phyloP scores from a whole-genome alignment of 352 stramenopile species.

The Halophytophthora polymorphica region DNA sequence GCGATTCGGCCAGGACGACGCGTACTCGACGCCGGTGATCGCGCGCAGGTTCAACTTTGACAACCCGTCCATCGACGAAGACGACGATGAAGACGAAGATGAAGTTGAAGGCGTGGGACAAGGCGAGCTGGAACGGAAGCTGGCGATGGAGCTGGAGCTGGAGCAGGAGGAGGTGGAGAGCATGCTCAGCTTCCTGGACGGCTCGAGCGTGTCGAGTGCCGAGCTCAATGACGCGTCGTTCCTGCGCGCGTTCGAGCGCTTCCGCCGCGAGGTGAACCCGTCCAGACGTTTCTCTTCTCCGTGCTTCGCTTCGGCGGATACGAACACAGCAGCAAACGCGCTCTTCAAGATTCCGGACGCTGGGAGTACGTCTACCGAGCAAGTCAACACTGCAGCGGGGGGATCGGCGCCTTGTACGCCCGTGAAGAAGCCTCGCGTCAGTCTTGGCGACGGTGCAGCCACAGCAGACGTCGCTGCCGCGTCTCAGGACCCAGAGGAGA shows the following conservation, averaged over 20 bases:
- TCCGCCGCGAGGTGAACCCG: slow-evolving; percentile 35
- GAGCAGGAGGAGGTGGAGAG: slow-evolving; percentile 28
- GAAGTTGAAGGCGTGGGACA: slow-evolving; percentile 2
- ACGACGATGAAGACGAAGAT: slow-evolving; percentile 24
- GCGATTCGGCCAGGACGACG: slow-evolving; percentile 35
- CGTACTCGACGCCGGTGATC: slow-evolving; percentile 58
- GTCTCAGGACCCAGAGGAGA: slow-evolving; percentile 1
- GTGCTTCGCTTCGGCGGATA: slow-evolving; percentile 1
- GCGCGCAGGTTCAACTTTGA: slow-evolving; percentile 62
- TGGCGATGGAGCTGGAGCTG: no score
- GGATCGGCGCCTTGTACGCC: not conserved
- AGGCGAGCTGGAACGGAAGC: slow-evolving; percentile 15
- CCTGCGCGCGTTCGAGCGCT: slow-evolving; percentile 43
- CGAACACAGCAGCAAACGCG: slow-evolving; percentile 15
- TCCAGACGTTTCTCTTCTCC: slow-evolving; percentile 5
- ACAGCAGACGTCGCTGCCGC: not conserved
- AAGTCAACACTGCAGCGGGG: slow-evolving; percentile 1
- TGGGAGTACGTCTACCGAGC: not conserved
- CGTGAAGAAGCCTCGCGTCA: not conserved
- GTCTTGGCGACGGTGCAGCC: not conserved
- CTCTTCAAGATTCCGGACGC: slow-evolving; percentile 13
- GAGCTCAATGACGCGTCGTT: slow-evolving; percentile 63
- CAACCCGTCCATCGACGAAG: slow-evolving; percentile 46
- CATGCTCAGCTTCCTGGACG: slow-evolving; percentile 45
- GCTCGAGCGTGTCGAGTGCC: slow-evolving; percentile 45